phyloP scores from a whole-genome alignment of 176 grass and related monocot species.

The Typha latifolia region DNA sequence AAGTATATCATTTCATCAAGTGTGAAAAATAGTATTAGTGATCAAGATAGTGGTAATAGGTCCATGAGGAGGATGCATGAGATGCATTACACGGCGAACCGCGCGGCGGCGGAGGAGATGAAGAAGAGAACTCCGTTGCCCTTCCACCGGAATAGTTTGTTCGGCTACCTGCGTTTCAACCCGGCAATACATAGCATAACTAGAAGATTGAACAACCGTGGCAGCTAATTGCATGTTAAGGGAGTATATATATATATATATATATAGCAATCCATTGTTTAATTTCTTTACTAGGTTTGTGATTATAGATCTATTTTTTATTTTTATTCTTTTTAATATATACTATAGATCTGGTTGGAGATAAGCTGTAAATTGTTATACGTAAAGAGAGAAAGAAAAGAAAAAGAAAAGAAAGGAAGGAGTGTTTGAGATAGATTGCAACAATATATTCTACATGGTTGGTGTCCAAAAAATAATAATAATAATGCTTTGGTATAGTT shows the following conservation, averaged over 20 bases:
- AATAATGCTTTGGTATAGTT: too few relatives aligned
- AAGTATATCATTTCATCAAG: conserved; percentile 40
- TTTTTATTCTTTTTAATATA: too few relatives aligned
- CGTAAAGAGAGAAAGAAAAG: too few relatives aligned
- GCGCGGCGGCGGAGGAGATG: conserved; percentile 49
- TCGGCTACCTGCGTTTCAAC: conserved; percentile 72
- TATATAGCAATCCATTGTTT: too few relatives aligned
- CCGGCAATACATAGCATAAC: conserved; percentile 80
- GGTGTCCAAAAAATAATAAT: too few relatives aligned
- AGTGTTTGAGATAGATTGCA: too few relatives aligned
- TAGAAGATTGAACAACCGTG: conserved; percentile 36
- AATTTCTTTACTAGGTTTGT: too few relatives aligned
- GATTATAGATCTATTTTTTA: too few relatives aligned
- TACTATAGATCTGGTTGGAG: too few relatives aligned
- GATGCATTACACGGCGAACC: conserved; percentile 43
- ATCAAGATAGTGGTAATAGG: conserved; percentile 28
- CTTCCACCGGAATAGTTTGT: conserved; percentile 70
- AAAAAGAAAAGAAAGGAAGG: too few relatives aligned
- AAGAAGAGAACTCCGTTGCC: conserved; percentile 72
- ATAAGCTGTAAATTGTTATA: too few relatives aligned
- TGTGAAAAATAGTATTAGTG: neutral
- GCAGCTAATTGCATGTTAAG: neutral
- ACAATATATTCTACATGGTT: too few relatives aligned
- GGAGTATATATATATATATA: neutral
- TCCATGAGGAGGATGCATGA: conserved; percentile 46